A percentile compares a stretch with the other conserved stretches of the same genome.
phyloP scores from a whole-genome alignment of 805 yeast species.

The Lachancea thermotolerans region DNA sequence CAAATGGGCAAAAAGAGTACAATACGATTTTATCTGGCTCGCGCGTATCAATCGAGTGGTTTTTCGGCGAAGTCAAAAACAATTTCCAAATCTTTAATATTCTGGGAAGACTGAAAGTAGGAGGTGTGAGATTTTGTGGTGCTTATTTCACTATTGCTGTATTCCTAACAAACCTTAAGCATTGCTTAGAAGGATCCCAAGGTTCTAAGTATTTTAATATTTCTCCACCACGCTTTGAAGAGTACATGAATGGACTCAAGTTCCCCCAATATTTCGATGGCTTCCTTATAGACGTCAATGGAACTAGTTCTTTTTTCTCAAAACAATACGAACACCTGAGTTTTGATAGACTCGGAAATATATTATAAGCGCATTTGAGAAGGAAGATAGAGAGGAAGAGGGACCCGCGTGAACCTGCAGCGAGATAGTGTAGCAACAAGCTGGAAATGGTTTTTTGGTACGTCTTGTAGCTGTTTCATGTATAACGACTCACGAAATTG shows the following conservation, averaged over 20 bases:
- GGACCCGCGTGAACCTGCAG: not conserved
- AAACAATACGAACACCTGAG: not conserved
- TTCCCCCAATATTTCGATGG: not conserved
- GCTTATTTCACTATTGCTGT: constrained; percentile 1
- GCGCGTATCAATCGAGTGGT: constrained; percentile 4
- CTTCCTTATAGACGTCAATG: not conserved
- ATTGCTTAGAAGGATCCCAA: constrained; percentile 1
- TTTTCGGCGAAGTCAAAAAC: constrained; percentile 1
- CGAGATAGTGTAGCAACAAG: not conserved
- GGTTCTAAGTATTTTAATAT: not conserved
- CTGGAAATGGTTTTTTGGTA: not conserved
- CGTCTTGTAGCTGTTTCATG: not conserved
- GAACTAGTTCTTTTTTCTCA: not conserved
- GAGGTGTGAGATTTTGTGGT: constrained; percentile 1
- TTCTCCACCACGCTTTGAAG: constrained; percentile 1
- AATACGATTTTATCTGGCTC: not conserved
- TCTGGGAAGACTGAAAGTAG: not conserved
- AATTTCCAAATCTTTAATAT: not conserved
- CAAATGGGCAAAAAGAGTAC: not conserved
- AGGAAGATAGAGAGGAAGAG: not conserved
- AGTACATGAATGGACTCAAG: not conserved
- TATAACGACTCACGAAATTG: not conserved
- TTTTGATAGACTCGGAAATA: not conserved
- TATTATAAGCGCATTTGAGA: not conserved
- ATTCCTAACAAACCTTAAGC: not conserved